Conservation (phyloP, 192 early-diverging fungal genomes). For the Podila epicladia region DNA sequence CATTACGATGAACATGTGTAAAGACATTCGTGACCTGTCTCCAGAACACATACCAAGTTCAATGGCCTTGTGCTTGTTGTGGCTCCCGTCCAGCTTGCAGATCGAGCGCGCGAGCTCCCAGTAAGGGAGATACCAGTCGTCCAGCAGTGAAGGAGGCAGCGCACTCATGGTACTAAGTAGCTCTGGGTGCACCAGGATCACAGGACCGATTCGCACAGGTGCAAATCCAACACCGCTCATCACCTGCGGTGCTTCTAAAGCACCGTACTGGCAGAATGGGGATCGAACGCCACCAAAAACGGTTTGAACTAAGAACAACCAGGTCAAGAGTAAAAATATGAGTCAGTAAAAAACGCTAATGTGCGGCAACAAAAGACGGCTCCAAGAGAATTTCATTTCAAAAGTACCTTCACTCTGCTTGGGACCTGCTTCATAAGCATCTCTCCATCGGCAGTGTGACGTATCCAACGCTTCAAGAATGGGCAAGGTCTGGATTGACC, state of each 20-base stretch:
- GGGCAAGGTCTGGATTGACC: conserved; percentile 6
- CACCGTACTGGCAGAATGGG: conserved; percentile 28
- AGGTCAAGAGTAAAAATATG: background rate
- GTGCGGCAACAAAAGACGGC: background rate
- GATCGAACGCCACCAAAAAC: conserved; percentile 35
- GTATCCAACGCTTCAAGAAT: conserved; percentile 22
- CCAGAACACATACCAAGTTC: conserved; percentile 25
- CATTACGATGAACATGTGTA: too few species aligned
- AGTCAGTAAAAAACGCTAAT: background rate
- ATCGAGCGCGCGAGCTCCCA: conserved; percentile 17
- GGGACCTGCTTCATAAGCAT: conserved; percentile 5
- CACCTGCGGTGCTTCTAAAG: conserved; percentile 11
- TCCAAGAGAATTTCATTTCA: background rate
- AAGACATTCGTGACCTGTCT: too few species aligned
- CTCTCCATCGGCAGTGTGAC: conserved; percentile 24
- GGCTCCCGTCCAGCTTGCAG: conserved; percentile 25
- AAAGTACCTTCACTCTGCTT: conserved; percentile 16
- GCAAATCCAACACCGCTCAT: conserved; percentile 6
- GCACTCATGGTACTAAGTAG: conserved; percentile 9
- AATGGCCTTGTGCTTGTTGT: conserved; percentile 7
- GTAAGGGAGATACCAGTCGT: conserved; percentile 30
- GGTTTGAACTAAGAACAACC: conserved; percentile 9
- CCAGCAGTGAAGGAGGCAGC: conserved; percentile 3
- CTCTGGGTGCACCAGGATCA: conserved; percentile 29
- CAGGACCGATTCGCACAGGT: conserved; percentile 35